Evolutionary conservation across 2,329 filamentous ascomycete genomes (phyloP), one percentile per base, ranked within the genome.

Genomic region (Exophiala dermatitidis): DNA sequence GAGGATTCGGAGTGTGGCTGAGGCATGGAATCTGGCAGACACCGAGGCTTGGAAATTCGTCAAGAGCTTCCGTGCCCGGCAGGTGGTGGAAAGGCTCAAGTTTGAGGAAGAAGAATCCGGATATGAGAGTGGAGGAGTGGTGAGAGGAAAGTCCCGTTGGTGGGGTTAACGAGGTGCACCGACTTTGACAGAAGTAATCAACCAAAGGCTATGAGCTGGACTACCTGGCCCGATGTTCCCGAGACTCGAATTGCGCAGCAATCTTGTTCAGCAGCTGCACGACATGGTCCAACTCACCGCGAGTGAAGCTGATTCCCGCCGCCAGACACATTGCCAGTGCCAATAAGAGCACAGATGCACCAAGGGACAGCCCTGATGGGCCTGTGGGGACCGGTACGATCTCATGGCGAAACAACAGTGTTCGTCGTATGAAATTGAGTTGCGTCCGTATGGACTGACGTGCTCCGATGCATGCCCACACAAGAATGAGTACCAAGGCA

Each of bases 41-140:
- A 78, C 79, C 2, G 82, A 85, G 65, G 74, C 77, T 5, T 85
- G 82, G 82, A 77, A 77, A 57, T 85, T 85, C 64, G 76, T 81
- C 28, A 71, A 79, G 50, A 81, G 81, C 4, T 84, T 74, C 62
- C 73, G 75, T 44, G 81, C 80, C 31, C 69, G 81, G 58, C 72
- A 76, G 51, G 67, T 76, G 9, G 72, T 82, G 38, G 80, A 84
- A 67, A 69, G 80, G 52, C 67, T 73, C 66, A 72, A 74, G 62
- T 84, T 81, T 79, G 77, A 83, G 63, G 73, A 82, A 52, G 79
- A 82, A 56, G 81, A 84, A 47, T 55, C 58, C 2, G 53, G 51
- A 1, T 59, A 54, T 38, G 51, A 46, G 12, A 46, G 48, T 10
- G 56, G 50, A 33, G 57, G 48, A 26, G 28, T 31, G 3, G 51